Evolutionary conservation across 208 protist species (phyloP).

Genomic region (Tritrichomonas foetus): DNA sequence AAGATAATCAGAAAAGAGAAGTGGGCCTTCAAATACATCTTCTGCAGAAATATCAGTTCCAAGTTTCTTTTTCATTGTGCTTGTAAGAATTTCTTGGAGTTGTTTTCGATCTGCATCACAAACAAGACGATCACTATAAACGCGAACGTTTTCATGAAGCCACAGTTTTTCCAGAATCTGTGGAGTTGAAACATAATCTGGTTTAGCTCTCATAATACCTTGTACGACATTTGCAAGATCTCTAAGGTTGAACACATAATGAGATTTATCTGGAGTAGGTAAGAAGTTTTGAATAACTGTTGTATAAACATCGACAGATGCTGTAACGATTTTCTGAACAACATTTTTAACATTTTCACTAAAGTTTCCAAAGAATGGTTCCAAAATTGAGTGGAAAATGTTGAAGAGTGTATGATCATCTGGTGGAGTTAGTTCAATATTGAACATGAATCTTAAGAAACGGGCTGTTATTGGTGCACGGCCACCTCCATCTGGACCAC

Average conservation of each 20-base stretch:
- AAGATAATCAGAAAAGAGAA: slow-evolving; percentile 43
- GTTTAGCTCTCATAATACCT: slow-evolving; percentile 42
- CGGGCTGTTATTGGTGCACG: slow-evolving; percentile 53
- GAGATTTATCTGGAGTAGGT: slow-evolving; percentile 84
- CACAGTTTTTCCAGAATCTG: slow-evolving; percentile 69
- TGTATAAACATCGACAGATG: slow-evolving; percentile 59
- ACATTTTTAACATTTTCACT: neutral
- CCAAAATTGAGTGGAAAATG: slow-evolving; percentile 57
- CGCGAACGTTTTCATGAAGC: slow-evolving; percentile 84
- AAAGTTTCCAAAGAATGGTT: slow-evolving; percentile 40
- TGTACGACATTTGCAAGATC: slow-evolving; percentile 81
- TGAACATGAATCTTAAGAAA: slow-evolving; percentile 55
- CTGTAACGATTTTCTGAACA: slow-evolving; percentile 45
- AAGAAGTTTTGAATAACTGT: neutral
- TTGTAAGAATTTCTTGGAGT: slow-evolving; percentile 65
- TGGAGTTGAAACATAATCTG: slow-evolving; percentile 48
- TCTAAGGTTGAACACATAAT: slow-evolving; percentile 97
- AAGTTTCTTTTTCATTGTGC: slow-evolving; percentile 48
- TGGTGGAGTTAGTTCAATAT: slow-evolving; percentile 48
- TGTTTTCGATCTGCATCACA: slow-evolving; percentile 73
- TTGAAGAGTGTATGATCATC: slow-evolving; percentile 33
- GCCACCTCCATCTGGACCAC: slow-evolving; percentile 60
- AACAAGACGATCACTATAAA: slow-evolving; percentile 90
- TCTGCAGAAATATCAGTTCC: neutral
- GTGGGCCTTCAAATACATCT: neutral